Evolutionary conservation across 805 yeast genomes (phyloP).

Genomic region (Kazachstania psychrophila): DNA sequence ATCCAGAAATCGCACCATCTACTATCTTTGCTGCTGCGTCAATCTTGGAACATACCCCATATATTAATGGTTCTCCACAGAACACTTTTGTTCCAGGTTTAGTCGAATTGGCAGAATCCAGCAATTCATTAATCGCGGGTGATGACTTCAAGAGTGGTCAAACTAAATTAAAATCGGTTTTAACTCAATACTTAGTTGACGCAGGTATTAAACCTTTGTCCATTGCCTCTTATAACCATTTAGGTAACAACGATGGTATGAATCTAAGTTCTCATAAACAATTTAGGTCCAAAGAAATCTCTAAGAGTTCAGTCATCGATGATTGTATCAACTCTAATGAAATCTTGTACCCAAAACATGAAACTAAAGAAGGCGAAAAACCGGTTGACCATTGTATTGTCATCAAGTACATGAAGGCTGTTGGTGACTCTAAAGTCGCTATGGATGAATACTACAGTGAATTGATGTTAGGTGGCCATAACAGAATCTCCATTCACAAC

Average conservation of each 20-base stretch:
- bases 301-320: conserved; percentile 86
- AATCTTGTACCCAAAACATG: conserved; percentile 45
- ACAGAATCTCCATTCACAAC: conserved; percentile 86
- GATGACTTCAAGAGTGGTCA: conserved; percentile 97
- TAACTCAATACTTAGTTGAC: conserved; percentile 91
- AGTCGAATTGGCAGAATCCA: conserved; percentile 74
- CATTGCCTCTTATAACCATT: conserved; percentile 90
- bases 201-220: conserved; percentile 95
- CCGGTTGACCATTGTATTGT: conserved; percentile 90
- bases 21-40: conserved; percentile 92
- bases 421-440: conserved; percentile 93
- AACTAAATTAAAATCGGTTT: conserved; percentile 90
- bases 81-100: conserved; percentile 96
- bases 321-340: conserved; percentile 86
- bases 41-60: conserved; percentile 79
- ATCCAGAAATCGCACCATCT: conserved; percentile 81
- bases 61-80: conserved; percentile 95
- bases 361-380: conserved; percentile 62
- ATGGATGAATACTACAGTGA: conserved; percentile 98
- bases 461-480: conserved; percentile 96
- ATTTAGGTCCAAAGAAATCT: conserved; percentile 91
- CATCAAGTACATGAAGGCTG: conserved; percentile 88
- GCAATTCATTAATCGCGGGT: conserved; percentile 80
- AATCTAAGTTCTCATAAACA: conserved; percentile 86
- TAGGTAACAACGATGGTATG: conserved; percentile 94